phyloP scores from a whole-genome alignment of 2,329 filamentous ascomycete species.

The Colletotrichum magnum region DNA sequence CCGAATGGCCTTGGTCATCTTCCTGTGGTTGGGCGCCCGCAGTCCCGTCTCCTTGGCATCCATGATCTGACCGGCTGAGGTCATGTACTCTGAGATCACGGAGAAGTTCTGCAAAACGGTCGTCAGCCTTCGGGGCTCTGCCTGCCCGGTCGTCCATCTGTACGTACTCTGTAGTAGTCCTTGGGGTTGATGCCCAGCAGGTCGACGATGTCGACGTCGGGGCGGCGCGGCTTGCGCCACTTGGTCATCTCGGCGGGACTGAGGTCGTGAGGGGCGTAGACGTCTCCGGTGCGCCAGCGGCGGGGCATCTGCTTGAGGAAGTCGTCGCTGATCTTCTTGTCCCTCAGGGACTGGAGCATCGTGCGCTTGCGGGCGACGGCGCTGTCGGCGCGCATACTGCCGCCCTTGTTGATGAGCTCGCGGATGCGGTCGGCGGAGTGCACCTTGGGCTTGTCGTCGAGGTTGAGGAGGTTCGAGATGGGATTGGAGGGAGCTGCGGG shows the following conservation, averaged over 20 bases:
- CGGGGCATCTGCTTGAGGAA: conserved; percentile 77
- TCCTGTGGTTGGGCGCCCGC: conserved; percentile 90
- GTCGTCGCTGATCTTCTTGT: conserved; percentile 61
- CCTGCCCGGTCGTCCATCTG: not conserved
- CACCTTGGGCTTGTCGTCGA: conserved; percentile 30
- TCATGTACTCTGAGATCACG: conserved; percentile 91
- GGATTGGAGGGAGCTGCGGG: conserved; percentile 11
- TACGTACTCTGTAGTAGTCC: conserved; percentile 86
- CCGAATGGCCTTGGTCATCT: conserved; percentile 92
- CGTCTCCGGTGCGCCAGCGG: conserved; percentile 82
- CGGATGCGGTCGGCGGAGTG: conserved; percentile 35
- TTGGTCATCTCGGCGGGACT: conserved; percentile 83
- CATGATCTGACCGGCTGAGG: conserved; percentile 87
- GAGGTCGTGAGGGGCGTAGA: conserved; percentile 93
- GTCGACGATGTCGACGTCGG: conserved; percentile 81
- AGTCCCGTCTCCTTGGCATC: conserved; percentile 83
- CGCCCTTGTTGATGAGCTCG: conserved; percentile 41
- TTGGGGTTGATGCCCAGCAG: conserved; percentile 83
- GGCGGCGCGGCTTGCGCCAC: conserved; percentile 74
- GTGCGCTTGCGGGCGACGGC: conserved; percentile 47
- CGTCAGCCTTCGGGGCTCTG: not conserved
- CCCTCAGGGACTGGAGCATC: conserved; percentile 55
- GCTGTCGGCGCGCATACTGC: conserved; percentile 43
- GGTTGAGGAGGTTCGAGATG: conserved; percentile 35
- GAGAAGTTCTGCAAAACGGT: conserved; percentile 81